Percentiles rank a stretch among this genome's conserved stretches.
Evolutionary conservation across 2,329 filamentous ascomycete species (phyloP).

Genomic region (Colletotrichum simmondsii): DNA sequence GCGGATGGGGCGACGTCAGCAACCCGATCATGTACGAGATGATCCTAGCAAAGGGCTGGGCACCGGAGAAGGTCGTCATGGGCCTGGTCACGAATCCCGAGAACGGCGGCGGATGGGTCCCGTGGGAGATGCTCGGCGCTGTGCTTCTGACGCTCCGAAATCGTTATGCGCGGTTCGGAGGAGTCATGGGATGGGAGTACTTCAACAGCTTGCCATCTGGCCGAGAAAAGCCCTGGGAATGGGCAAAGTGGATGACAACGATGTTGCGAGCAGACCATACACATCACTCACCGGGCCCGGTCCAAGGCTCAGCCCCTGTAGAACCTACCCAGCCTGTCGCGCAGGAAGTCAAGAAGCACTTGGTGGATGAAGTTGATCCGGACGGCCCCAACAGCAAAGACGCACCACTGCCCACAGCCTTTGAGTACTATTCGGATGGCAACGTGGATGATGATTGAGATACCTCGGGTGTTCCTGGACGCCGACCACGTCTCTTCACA

Average conservation of each 20-base stretch:
- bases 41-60: slow-evolving; percentile 73
- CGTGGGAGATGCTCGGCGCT: slow-evolving; percentile 56
- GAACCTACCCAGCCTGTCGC: slow-evolving; percentile 6
- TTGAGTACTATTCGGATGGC: slow-evolving; percentile 49
- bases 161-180: slow-evolving; percentile 77
- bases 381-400: slow-evolving; percentile 41
- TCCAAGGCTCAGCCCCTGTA: not conserved
- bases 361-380: slow-evolving; percentile 39
- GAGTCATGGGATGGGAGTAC: slow-evolving; percentile 96
- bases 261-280: slow-evolving; percentile 45
- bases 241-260: slow-evolving; percentile 76
- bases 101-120: slow-evolving; percentile 72
- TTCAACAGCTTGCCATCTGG: slow-evolving; percentile 83
- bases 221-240: slow-evolving; percentile 75
- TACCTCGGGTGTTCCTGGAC: not conserved
- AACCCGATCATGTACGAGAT: slow-evolving; percentile 60
- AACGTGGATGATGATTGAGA: slow-evolving; percentile 14
- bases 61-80: slow-evolving; percentile 78
- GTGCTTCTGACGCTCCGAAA: slow-evolving; percentile 55
- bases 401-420: slow-evolving; percentile 42
- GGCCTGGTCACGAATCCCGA: slow-evolving; percentile 83
- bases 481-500: too few species aligned
- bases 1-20: slow-evolving; percentile 77
- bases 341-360: slow-evolving; percentile 23
- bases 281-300: not conserved